phyloP scores from a whole-genome alignment of 352 stramenopile genomes.

The Ophiocytium majus region DNA sequence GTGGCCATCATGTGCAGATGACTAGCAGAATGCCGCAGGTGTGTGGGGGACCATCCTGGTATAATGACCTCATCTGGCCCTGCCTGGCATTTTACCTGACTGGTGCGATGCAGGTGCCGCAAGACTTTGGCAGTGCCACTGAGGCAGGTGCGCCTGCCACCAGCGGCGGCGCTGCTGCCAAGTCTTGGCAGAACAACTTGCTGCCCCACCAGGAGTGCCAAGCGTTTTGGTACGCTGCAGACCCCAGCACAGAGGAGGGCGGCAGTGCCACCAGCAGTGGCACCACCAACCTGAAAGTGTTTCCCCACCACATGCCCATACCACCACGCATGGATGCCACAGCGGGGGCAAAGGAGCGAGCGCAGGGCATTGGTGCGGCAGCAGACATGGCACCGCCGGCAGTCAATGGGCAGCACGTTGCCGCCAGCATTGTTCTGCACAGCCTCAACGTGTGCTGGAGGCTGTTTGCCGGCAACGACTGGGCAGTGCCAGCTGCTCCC shows the following conservation, averaged over 20 bases:
- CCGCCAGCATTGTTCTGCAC: slow-evolving; percentile 9
- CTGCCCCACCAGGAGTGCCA: background rate
- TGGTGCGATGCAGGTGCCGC: too few relatives aligned
- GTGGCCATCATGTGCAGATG: too few relatives aligned
- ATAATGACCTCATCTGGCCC: too few relatives aligned
- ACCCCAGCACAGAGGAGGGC: background rate
- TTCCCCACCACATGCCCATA: slow-evolving; percentile 20
- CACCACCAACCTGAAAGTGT: background rate
- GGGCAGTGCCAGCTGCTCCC: slow-evolving; percentile 27
- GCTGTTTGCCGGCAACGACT: slow-evolving; percentile 52
- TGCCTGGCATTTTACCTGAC: too few relatives aligned
- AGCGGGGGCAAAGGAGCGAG: background rate
- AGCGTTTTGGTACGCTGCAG: background rate
- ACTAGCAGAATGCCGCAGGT: too few relatives aligned
- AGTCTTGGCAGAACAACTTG: background rate
- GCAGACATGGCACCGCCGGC: background rate
- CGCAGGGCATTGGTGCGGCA: background rate
- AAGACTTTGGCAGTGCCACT: too few relatives aligned
- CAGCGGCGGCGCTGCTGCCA: background rate
- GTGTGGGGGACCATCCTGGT: too few relatives aligned
- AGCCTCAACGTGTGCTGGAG: slow-evolving; percentile 45
- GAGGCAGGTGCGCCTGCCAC: too few relatives aligned
- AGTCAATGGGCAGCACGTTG: slow-evolving; percentile 12
- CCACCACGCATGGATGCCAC: background rate
- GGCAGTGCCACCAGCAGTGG: background rate